Evolutionary conservation across 345 rosid species (phyloP), one percentile per base, ranked within the genome.

Genomic region (Triadica sebifera): DNA sequence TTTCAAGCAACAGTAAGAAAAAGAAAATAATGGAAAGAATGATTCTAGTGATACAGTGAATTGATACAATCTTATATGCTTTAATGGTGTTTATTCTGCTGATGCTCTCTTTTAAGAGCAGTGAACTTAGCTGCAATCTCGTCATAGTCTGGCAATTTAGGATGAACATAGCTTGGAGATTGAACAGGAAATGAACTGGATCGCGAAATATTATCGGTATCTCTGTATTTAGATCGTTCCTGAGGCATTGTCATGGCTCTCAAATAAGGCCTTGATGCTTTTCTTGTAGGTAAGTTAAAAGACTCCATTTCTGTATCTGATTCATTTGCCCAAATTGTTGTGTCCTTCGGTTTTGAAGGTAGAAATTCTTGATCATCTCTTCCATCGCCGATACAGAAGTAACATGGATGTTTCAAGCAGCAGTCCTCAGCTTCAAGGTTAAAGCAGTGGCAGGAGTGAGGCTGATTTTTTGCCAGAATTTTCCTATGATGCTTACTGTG

Each of bases 101-200:
- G 71, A 75, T 72, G 64, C 63, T 87, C 84, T 71, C 79, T 85
- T 89, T 83, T 89, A 75, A 89, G 89, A 53, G 90, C 90, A 73
- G 49, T 76, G 74, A 94, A 92, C 50, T 87, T 87, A 7, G 93
- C 90, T 45, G 88, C 78, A 55, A 94, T 81, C 52, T 89, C 93
- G 64, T 94, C 97, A n/a, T 86, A 94, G 68, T 92, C 91, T 19
- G 97, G 97, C 80, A 94, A 78, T 81, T 87, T 94, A n/a, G 97
- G 98, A 69, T 94, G 97, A 52, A 94, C 93, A 75, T 90, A 90
- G 70, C 77, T 79, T 7, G 91, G 85, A 53, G 84, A 62, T 63
- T 66, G 79, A 50, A 69, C 50, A 1, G 87, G 84, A 65, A 86
- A 79, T 4, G 96, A 87, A 57, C 69, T 76, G 16, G 85, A 77